Evolutionary conservation across 306 rosid genomes (phyloP).

Genomic region (Fragaria iinumae): DNA sequence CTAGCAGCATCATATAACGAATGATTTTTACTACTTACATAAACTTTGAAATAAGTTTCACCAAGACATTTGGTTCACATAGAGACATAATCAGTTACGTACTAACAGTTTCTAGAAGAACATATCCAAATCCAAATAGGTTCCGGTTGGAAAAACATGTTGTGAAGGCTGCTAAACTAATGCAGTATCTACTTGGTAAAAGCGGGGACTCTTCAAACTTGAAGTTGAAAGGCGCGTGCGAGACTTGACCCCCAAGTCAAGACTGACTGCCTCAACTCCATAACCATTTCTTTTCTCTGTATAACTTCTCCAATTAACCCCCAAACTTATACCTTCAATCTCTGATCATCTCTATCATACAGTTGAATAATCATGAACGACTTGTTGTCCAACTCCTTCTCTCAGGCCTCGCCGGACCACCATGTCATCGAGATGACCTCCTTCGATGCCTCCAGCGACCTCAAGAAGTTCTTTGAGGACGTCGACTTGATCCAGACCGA

Average conservation of each 20-base stretch:
- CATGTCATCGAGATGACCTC: conserved; percentile 75
- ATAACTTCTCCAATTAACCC: not conserved
- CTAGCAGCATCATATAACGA: too few species aligned
- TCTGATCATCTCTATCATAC: not conserved
- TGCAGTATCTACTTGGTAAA: not conserved
- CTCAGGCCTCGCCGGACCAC: conserved; percentile 53
- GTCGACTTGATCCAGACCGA: conserved; percentile 77
- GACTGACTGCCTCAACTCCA: conserved; percentile 13
- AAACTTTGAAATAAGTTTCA: too few species aligned
- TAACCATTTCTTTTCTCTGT: not conserved
- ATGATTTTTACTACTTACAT: too few species aligned
- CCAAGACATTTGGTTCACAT: too few species aligned
- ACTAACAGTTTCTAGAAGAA: not conserved
- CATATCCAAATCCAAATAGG: not conserved
- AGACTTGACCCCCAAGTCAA: conserved; percentile 11
- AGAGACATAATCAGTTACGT: too few species aligned
- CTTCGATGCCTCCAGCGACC: conserved; percentile 27
- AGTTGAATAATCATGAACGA: conserved; percentile 55
- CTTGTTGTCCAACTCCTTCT: conserved; percentile 68
- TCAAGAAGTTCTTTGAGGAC: conserved; percentile 77
- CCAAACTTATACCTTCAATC: not conserved
- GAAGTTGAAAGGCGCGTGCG: not conserved
- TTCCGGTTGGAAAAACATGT: not conserved
- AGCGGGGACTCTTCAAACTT: not conserved
- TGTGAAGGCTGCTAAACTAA: not conserved